Percentiles rank a stretch among this genome's conserved stretches.
Conservation (phyloP, 257 asterid species). For the Ilex asprella region DNA sequence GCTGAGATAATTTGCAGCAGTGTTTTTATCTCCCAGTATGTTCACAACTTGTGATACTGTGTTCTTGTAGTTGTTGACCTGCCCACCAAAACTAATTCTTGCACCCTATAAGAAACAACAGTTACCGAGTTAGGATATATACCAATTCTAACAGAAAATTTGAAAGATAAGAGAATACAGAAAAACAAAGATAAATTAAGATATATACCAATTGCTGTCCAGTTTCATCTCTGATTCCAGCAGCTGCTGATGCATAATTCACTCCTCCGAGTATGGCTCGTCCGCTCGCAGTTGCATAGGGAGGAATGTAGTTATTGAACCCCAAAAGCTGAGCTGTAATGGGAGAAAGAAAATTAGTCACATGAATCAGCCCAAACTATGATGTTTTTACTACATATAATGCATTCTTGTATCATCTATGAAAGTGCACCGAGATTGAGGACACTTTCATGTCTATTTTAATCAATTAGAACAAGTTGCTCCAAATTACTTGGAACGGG, state of each 20-base stretch:
- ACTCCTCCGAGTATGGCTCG: slow-evolving; percentile 34
- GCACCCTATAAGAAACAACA: slow-evolving; percentile 6
- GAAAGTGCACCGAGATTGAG: too few species aligned
- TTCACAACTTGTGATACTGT: slow-evolving; percentile 9
- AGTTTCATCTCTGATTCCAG: slow-evolving; percentile 51
- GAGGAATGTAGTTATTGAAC: slow-evolving; percentile 32
- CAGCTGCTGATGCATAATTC: slow-evolving; percentile 56
- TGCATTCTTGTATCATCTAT: not conserved
- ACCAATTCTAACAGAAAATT: not conserved
- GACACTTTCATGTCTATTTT: not conserved
- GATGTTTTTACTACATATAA: too few species aligned
- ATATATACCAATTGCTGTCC: slow-evolving; percentile 32
- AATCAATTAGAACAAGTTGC: not conserved
- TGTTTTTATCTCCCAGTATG: slow-evolving; percentile 6
- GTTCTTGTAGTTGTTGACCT: slow-evolving; percentile 10
- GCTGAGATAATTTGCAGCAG: slow-evolving; percentile 7
- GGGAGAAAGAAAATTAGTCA: too few species aligned
- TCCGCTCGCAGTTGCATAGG: slow-evolving; percentile 32
- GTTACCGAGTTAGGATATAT: too few species aligned
- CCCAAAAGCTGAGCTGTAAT: slow-evolving; percentile 46
- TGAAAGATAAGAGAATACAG: too few species aligned
- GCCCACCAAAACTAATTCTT: slow-evolving; percentile 12
- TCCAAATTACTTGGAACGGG: too few species aligned
- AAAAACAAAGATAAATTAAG: not conserved
- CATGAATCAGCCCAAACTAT: too few species aligned